A percentile compares a stretch with the other conserved stretches of the same genome.
Evolutionary conservation across 2,329 filamentous ascomycete species (phyloP).

Genomic region (Pestalotiopsis sp.): DNA sequence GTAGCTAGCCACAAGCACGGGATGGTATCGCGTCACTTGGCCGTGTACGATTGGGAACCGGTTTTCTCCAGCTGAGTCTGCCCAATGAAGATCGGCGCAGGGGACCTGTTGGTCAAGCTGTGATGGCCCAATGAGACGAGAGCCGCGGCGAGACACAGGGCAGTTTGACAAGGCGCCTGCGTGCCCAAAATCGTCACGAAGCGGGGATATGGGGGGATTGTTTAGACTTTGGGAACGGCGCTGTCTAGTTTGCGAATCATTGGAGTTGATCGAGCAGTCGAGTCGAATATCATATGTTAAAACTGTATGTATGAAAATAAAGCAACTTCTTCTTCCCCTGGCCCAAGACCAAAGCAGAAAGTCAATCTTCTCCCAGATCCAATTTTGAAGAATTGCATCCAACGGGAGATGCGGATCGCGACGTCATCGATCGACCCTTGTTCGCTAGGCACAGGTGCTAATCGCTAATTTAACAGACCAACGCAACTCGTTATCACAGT

Average conservation of each 20-base stretch:
- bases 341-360: not conserved
- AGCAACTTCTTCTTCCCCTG: not conserved
- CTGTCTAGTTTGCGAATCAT: not conserved
- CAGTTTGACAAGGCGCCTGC: not conserved
- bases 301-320: not conserved
- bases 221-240: not conserved
- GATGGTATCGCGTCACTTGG: conserved; percentile 6
- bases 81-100: conserved; percentile 7
- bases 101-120: not conserved
- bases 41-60: not conserved
- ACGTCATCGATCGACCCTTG: conserved; percentile 1
- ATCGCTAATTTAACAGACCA: conserved; percentile 2
- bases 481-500: not conserved
- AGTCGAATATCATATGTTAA: too few species aligned
- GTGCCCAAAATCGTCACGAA: not conserved
- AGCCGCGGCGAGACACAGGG: not conserved
- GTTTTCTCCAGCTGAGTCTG: not conserved
- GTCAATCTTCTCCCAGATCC: not conserved
- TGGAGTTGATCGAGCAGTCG: too few species aligned
- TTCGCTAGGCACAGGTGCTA: not conserved
- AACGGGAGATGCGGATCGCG: not conserved
- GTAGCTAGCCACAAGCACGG: not conserved
- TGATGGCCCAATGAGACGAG: not conserved
- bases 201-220: not conserved
- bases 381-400: conserved; percentile 5